A percentile compares a stretch with the other conserved stretches of the same genome.
Conservation (phyloP, 208 protist species). For the Leishmania guyanensis region DNA sequence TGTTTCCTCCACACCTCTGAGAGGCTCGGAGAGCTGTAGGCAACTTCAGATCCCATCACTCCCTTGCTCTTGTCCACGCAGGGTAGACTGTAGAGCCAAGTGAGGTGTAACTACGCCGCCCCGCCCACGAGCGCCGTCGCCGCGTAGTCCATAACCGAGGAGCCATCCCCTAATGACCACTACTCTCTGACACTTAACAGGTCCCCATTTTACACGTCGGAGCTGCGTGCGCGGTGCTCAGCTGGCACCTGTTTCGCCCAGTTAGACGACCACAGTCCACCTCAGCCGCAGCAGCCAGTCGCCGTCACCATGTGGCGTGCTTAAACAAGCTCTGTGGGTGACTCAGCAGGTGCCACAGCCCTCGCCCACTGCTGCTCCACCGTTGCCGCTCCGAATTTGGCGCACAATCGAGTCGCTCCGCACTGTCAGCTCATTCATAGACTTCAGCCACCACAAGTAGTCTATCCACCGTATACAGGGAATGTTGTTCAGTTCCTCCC, state of each 20-base stretch:
- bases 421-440: conserved; percentile 10
- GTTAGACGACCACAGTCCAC: conserved; percentile 11
- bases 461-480: conserved; percentile 20
- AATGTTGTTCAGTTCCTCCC: conserved; percentile 23
- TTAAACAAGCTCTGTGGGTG: conserved; percentile 8
- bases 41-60: neutral
- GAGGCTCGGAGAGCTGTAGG: conserved; percentile 16
- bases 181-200: conserved; percentile 8
- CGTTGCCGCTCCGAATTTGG: conserved; percentile 2
- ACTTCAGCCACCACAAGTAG: conserved; percentile 20
- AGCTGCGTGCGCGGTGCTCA: conserved; percentile 14
- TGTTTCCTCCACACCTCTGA: conserved; percentile 16
- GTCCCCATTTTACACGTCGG: conserved; percentile 9
- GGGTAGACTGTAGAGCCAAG: conserved; percentile 7
- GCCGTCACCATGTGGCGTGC: conserved; percentile 21
- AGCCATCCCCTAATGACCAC: conserved; percentile 18
- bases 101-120: conserved; percentile 18
- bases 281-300: conserved; percentile 11
- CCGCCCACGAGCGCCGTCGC: conserved; percentile 14
- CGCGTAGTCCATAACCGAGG: conserved; percentile 18
- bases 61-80: conserved; percentile 26
- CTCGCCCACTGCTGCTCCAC: conserved; percentile 6
- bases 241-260: conserved; percentile 8
- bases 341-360: neutral
- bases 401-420: conserved; percentile 14